Percentiles rank a stretch among this genome's conserved stretches.
Conservation (phyloP, 2,329 filamentous ascomycete species). For the Xylaria sp. region DNA sequence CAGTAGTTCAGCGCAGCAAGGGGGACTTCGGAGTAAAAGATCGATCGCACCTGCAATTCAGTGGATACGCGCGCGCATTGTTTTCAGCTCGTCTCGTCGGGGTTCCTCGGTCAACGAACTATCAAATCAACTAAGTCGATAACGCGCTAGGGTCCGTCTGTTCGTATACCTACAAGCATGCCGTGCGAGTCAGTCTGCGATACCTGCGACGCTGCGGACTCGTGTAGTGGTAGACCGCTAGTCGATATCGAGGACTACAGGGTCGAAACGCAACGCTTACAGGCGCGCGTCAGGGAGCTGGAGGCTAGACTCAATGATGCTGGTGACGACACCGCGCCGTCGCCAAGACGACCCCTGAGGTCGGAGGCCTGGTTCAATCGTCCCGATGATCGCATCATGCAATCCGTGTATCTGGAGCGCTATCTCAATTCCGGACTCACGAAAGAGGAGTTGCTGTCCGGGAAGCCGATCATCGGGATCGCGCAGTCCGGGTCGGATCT, state of each 20-base stretch:
- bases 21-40: no score
- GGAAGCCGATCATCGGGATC: constrained; percentile 47
- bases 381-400: constrained; percentile 38
- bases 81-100: no score
- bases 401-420: constrained; percentile 45
- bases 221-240: constrained; percentile 5
- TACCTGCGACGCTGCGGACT: constrained; percentile 12
- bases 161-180: not conserved
- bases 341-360: constrained; percentile 13
- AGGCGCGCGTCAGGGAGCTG: constrained; percentile 21
- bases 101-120: no score
- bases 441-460: constrained; percentile 43
- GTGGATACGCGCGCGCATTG: no score
- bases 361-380: constrained; percentile 39
- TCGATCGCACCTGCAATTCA: no score
- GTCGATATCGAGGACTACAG: constrained; percentile 28
- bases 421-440: constrained; percentile 48
- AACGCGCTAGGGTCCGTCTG: no score
- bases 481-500: constrained; percentile 48
- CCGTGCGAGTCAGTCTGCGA: constrained; percentile 19
- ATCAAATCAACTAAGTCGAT: no score
- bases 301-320: constrained; percentile 17
- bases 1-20: no score
- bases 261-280: constrained; percentile 22
- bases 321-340: not conserved